Conservation (phyloP, 345 rosid genomes). For the Excoecaria cochinchinensis region DNA sequence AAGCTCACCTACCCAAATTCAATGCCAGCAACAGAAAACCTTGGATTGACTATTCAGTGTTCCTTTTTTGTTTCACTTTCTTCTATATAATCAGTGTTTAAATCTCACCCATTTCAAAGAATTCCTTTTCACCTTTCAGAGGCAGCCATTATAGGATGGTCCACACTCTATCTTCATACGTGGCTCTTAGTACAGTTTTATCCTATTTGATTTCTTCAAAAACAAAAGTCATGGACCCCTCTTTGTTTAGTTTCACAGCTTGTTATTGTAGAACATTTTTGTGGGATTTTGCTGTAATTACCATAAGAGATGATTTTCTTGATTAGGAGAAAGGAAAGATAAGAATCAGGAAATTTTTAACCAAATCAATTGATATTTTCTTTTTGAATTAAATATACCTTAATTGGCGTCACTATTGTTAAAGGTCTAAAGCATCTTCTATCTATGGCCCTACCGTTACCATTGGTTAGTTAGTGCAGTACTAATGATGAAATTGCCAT, state of each 20-base stretch:
- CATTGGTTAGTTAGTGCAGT: neutral
- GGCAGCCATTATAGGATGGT: neutral
- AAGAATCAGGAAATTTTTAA: neutral
- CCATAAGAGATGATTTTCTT: neutral
- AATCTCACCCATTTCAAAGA: neutral
- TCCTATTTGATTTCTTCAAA: neutral
- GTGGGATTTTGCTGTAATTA: too few relatives aligned
- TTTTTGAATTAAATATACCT: neutral
- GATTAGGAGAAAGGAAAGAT: neutral
- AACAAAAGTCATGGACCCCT: neutral
- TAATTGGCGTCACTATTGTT: neutral
- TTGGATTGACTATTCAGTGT: neutral
- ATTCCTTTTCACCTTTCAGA: neutral
- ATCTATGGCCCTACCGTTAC: slow-evolving; percentile 29
- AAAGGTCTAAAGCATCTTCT: slow-evolving; percentile 18
- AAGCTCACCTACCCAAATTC: slow-evolving; percentile 16
- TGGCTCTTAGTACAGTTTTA: neutral
- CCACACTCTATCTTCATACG: neutral
- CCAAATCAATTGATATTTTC: neutral
- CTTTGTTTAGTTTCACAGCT: neutral
- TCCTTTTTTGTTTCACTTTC: neutral
- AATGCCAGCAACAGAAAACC: neutral
- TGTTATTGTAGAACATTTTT: too few relatives aligned
- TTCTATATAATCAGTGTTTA: neutral
- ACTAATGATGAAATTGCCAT: slow-evolving; percentile 21